A percentile compares a stretch with the other conserved stretches of the same genome.
phyloP scores from a whole-genome alignment of 495 filamentous ascomycete species.

The Massariosphaeria phaeospora region DNA sequence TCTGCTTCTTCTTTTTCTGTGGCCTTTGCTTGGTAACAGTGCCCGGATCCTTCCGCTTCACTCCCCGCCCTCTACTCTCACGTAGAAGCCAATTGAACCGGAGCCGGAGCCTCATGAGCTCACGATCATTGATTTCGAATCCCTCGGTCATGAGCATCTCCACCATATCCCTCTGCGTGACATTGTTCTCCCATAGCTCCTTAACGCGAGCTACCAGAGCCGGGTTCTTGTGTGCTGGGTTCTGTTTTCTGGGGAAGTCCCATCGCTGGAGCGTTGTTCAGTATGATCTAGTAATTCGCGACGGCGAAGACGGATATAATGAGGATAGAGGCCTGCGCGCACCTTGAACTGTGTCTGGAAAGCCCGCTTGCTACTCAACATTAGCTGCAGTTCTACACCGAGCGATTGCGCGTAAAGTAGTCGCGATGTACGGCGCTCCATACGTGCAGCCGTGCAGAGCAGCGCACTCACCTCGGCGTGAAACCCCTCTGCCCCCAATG shows the following conservation, averaged over 20 bases:
- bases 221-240: conserved; percentile 61
- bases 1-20: conserved; percentile 4
- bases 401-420: conserved; percentile 5
- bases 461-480: conserved; percentile 30
- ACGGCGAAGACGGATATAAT: too few relatives aligned
- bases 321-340: too few relatives aligned
- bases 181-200: conserved; percentile 72
- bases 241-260: conserved; percentile 70
- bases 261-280: conserved; percentile 46
- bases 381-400: conserved; percentile 1
- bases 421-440: conserved; percentile 15
- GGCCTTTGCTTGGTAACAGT: neutral
- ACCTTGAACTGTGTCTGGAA: conserved; percentile 66
- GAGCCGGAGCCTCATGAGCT: conserved; percentile 60
- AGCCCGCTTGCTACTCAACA: conserved; percentile 66
- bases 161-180: conserved; percentile 66
- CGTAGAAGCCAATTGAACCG: conserved; percentile 53
- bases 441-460: conserved; percentile 4
- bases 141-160: conserved; percentile 63
- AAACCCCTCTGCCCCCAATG: conserved; percentile 25
- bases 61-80: conserved; percentile 49
- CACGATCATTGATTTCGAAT: conserved; percentile 63
- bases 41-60: conserved; percentile 38
- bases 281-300: too few relatives aligned
- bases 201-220: conserved; percentile 61